Percentiles rank a stretch among this genome's conserved stretches.
These are phyloP conservation scores for Antrodiella citrinella DNA, from an alignment of 768 basidiomycete genomes.

Conservation along the genomic window DNA sequence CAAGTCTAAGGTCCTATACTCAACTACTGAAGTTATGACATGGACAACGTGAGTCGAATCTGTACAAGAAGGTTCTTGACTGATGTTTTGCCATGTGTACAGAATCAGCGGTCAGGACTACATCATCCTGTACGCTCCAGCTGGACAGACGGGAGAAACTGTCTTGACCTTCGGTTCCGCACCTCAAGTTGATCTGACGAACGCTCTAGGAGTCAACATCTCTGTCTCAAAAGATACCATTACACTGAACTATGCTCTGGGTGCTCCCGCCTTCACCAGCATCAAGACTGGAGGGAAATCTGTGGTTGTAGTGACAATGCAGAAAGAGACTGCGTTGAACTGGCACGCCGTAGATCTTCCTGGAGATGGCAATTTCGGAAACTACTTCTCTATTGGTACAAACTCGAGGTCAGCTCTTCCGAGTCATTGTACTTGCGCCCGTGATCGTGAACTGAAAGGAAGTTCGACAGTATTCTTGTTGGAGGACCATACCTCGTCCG, in stretches of 20 bases:
- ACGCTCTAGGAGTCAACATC: conserved; percentile 24
- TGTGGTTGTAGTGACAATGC: conserved; percentile 29
- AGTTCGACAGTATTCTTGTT: conserved; percentile 2
- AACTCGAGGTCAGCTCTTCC: conserved; percentile 29
- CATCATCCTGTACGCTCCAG: conserved; percentile 34
- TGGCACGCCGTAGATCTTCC: conserved; percentile 43
- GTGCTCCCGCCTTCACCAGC: conserved; percentile 27
- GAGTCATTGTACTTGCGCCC: too few relatives aligned
- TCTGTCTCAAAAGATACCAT: conserved; percentile 29
- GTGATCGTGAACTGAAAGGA: not conserved
- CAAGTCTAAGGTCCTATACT: conserved; percentile 31
- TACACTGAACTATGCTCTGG: conserved; percentile 31
- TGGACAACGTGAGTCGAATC: conserved; percentile 40
- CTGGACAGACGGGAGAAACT: conserved; percentile 37
- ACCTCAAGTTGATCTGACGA: conserved; percentile 24
- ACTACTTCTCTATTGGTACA: conserved; percentile 38
- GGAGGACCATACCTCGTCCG: conserved; percentile 11
- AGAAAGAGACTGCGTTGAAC: conserved; percentile 38
- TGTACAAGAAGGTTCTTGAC: not conserved
- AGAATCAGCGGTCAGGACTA: conserved; percentile 36
- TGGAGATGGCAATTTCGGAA: conserved; percentile 27
- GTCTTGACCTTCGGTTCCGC: conserved; percentile 27
- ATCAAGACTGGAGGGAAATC: conserved; percentile 21
- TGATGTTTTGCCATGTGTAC: not conserved
- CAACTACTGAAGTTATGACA: conserved; percentile 43